Base-by-base conservation (phyloP, 2,329 filamentous ascomycete genomes). In the Didymellaceae sp. region DNA sequence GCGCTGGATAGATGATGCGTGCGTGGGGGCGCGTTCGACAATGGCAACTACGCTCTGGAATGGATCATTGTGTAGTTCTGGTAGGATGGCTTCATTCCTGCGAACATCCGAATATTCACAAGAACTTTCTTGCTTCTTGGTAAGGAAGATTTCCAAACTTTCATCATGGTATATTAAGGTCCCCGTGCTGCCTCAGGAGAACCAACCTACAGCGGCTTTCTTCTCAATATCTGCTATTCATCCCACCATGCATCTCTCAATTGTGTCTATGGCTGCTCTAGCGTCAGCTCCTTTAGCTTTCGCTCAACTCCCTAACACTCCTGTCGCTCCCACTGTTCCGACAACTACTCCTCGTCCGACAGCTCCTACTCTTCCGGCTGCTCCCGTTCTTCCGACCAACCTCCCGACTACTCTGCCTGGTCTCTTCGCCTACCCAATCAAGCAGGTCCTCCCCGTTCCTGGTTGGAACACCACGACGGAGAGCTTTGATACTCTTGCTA, bases 401-500 rank as follows among this genome's bases (percentile, higher is more conserved):
- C n/a, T n/a, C n/a, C n/a, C n/a, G n/a, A n/a, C n/a, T n/a, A n/a
- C n/a, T n/a, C n/a, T n/a, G n/a, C n/a, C n/a, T n/a, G n/a, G n/a
- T n/a, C n/a, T n/a, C n/a, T n/a, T n/a, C 21, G 13, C 13, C 9
- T 47, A 40, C 7, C 44, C 44, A 2, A 11, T 20, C 11, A 22
- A 14, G 13, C 26, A 31, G 6, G 14, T 47, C 11, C 44, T 47
- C 5, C 44, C 44, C 4, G 35, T 47, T 3, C 44, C 35, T 1
- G 34, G 44, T 18, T 47, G 22, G 14, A 40, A 47, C 20, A 28
- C 11, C 21, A 37, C 44, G 7, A 20, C 44, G 3, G 44, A 47
- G 6, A 26, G 26, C 3, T 47, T 47, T 20, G 40, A 47, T 26
- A 26, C 11, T 13, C 44, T 47, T 4, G 44, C 25, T 1, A n/a